A percentile compares a stretch with the other conserved stretches of the same genome.
Conservation (phyloP, 345 rosid species). For the Camelina neglecta region DNA sequence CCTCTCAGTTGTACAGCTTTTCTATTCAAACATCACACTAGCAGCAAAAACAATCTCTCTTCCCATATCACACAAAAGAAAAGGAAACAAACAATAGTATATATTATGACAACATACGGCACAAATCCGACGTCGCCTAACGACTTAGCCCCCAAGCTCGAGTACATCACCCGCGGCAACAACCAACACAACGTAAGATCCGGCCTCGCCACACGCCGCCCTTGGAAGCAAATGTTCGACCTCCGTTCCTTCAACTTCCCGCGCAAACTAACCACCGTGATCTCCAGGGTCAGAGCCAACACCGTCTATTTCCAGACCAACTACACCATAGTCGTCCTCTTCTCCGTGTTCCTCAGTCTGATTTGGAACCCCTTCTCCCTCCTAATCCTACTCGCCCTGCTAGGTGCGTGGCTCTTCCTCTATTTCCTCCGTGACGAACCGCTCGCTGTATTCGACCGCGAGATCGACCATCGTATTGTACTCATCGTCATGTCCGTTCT, state of each 20-base stretch:
- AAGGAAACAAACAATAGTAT: no score
- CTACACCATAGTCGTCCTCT: constrained; percentile 63
- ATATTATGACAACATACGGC: constrained; percentile 70
- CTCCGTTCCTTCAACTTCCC: constrained; percentile 54
- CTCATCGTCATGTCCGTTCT: constrained; percentile 55
- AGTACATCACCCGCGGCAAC: constrained; percentile 66
- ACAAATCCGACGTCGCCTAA: constrained; percentile 71
- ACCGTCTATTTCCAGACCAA: constrained; percentile 66
- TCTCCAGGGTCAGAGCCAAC: constrained; percentile 56
- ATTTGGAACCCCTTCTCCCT: constrained; percentile 86
- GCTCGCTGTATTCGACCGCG: constrained; percentile 54
- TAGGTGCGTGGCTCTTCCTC: constrained; percentile 74
- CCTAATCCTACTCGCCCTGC: constrained; percentile 61
- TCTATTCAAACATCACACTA: constrained; percentile 22
- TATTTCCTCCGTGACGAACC: constrained; percentile 90
- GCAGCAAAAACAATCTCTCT: constrained; percentile 16
- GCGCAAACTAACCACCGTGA: constrained; percentile 45
- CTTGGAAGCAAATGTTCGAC: constrained; percentile 76
- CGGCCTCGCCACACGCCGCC: constrained; percentile 63
- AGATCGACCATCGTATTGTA: constrained; percentile 70
- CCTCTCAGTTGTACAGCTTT: not conserved
- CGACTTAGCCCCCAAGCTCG: constrained; percentile 51
- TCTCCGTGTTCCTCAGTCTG: constrained; percentile 67
- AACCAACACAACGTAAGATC: constrained; percentile 53
- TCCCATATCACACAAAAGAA: not conserved